Base-by-base conservation (phyloP, 2,329 filamentous ascomycete species). In the Ophiostoma australiae region DNA sequence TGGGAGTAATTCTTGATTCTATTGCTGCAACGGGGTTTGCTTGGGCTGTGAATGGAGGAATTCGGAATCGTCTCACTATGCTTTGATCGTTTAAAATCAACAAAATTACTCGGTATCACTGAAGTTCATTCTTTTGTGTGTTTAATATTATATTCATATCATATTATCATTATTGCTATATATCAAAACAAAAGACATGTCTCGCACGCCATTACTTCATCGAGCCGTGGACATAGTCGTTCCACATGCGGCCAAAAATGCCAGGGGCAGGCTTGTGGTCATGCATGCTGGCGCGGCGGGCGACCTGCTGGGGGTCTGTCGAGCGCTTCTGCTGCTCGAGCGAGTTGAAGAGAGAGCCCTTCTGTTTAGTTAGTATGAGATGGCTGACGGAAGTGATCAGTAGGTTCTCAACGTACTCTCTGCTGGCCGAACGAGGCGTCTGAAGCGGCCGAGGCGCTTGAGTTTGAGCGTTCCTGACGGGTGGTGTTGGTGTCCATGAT, bases 161-260 rank as follows among this genome's bases (percentile, higher is more conserved):
- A 20, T 35, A 33, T 35, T 23, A 61, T 61, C 55, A 27, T 61
- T 23, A 61, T 10, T 61, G 27, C n/a, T n/a, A n/a, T 23, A 31
- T 63, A 33, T 63, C n/a, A 11, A 3, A n/a, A 31, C 4, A 3
- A 7, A 39, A 58, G 52, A 31, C n/a, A 1, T 7, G 6, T 48
- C 4, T 8, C 4, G 1, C 15, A 3, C 4, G 39, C 33, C n/a
- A 10, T 41, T 65, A 67, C 23, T 71, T 66, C 67, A 41, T 48
- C n/a, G 66, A 17, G 39, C 71, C 69, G 58, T 72, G 39, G 20
- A 72, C 84, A 70, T 78, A 88, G 86, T 83, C 86, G 74, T 86
- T 82, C 84, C 87, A 88, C 80, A 87, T 82, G 73, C 82, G 80
- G 70, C 84, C 84, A 69, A 88, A 79, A 73, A 87, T 78, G 58